These are phyloP conservation scores for Exobasidium rhododendri DNA, from an alignment of 1,284 basidiomycete species.

Conservation along the genomic window DNA sequence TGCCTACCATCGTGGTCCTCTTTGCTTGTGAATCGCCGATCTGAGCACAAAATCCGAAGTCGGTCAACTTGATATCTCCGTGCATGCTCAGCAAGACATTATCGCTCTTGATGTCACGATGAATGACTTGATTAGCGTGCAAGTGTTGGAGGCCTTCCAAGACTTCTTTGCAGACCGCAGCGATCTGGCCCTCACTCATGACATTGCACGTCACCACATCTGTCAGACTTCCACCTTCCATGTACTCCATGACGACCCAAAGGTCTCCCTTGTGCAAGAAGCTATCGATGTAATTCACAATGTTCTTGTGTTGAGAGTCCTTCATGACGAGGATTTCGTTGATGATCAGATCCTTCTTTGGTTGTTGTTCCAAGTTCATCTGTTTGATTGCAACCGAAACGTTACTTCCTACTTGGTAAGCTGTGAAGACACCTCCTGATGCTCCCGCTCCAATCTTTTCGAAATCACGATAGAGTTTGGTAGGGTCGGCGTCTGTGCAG, in stretches of 20 bases:
- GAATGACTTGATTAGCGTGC: slow-evolving; percentile 90
- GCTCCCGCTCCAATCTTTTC: slow-evolving; percentile 99
- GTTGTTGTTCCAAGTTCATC: slow-evolving; percentile 99
- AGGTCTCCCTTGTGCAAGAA: slow-evolving; percentile 96
- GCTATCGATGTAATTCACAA: slow-evolving; percentile 98
- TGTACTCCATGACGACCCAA: slow-evolving; percentile 99
- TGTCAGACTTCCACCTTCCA: slow-evolving; percentile 86
- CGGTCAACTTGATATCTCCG: slow-evolving; percentile 96
- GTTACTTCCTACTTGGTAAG: slow-evolving; percentile 91
- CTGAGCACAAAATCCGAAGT: slow-evolving; percentile 98
- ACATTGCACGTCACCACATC: slow-evolving; percentile 95
- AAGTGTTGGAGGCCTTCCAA: slow-evolving; percentile 86
- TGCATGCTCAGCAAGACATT: slow-evolving; percentile 87
- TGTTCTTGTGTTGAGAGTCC: slow-evolving; percentile 89
- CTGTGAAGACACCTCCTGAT: slow-evolving; percentile 95
- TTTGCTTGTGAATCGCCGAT: slow-evolving; percentile 88
- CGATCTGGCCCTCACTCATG: slow-evolving; percentile 90
- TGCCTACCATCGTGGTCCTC: slow-evolving; percentile 99
- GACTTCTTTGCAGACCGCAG: slow-evolving; percentile 85
- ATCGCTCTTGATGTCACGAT: slow-evolving; percentile 97
- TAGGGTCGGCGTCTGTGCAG: slow-evolving; percentile 96
- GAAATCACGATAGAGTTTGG: slow-evolving; percentile 82
- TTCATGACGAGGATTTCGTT: slow-evolving; percentile 99
- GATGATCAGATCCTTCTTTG: slow-evolving; percentile 99
- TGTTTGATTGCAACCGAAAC: slow-evolving; percentile 97